Conservation (phyloP, 495 filamentous ascomycete species). For the Xylaria acuta region DNA sequence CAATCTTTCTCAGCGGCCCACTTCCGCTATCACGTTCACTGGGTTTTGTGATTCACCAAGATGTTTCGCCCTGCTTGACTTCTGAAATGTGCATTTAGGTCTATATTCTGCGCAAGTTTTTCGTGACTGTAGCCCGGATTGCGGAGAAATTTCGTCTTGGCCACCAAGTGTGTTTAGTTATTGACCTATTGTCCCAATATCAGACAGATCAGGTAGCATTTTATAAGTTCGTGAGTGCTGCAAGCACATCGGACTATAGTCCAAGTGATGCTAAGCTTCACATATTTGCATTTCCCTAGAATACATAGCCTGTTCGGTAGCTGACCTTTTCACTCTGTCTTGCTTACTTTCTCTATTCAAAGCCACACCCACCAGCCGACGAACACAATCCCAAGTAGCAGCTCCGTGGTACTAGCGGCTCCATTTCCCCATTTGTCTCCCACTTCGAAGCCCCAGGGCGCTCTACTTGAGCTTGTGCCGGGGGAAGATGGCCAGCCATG, state of each 20-base stretch:
- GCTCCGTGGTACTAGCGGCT: not conserved
- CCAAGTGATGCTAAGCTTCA: not conserved
- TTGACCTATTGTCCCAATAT: not conserved
- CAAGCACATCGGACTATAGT: not conserved
- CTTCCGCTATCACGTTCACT: not conserved
- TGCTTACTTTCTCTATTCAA: not conserved
- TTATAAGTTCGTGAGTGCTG: slow-evolving; percentile 3
- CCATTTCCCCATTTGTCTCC: not conserved
- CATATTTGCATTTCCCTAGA: not conserved
- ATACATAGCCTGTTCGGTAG: not conserved
- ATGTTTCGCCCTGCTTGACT: not conserved
- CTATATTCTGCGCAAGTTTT: slow-evolving; percentile 11
- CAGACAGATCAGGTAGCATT: not conserved
- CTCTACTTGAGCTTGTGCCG: slow-evolving; percentile 24
- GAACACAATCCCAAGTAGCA: not conserved
- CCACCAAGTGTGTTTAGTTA: not conserved
- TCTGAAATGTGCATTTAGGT: not conserved
- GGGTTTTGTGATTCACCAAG: not conserved
- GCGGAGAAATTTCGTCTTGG: not conserved
- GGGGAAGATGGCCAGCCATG: slow-evolving; percentile 30
- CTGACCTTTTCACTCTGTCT: not conserved
- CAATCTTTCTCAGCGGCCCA: slow-evolving; percentile 41
- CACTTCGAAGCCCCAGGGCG: slow-evolving; percentile 3
- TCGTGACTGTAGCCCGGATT: not conserved
- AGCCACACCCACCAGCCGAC: not conserved